Percentiles rank a stretch among this genome's conserved stretches.
Conservation (phyloP, 768 basidiomycete genomes). For the Cubamyces sp. region DNA sequence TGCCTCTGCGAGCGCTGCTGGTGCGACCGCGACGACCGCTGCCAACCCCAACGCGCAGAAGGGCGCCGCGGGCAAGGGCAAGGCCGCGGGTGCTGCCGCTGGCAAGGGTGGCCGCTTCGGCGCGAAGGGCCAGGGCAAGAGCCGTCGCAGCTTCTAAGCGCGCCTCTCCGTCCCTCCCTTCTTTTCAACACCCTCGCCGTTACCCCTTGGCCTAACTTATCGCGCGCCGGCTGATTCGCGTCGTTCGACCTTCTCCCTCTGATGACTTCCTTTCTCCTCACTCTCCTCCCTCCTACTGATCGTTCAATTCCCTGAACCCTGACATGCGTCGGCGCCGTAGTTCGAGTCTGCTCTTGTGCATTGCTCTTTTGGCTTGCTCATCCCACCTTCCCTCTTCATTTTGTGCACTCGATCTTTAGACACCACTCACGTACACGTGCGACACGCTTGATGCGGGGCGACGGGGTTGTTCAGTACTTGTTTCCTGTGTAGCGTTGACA, state of each 20-base stretch:
- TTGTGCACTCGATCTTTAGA: not conserved
- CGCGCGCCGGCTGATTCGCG: slow-evolving; percentile 10
- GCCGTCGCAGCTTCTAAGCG: slow-evolving; percentile 8
- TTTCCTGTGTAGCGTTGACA: not conserved
- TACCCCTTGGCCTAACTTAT: slow-evolving; percentile 2
- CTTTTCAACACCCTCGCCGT: not conserved
- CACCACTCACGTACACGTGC: not conserved
- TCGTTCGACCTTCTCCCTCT: slow-evolving; percentile 3
- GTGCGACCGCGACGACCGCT: slow-evolving; percentile 7
- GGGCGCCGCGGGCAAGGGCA: slow-evolving; percentile 10
- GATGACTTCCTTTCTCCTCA: not conserved
- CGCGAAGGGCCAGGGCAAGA: slow-evolving; percentile 10
- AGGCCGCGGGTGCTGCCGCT: not conserved
- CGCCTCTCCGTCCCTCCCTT: not conserved
- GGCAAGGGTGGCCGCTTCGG: slow-evolving; percentile 4
- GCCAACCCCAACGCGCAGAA: slow-evolving; percentile 1
- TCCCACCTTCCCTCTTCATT: not conserved
- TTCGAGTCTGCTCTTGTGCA: not conserved
- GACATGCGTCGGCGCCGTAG: not conserved
- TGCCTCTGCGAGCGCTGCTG: slow-evolving; percentile 26
- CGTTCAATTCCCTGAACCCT: not conserved
- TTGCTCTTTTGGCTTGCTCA: not conserved
- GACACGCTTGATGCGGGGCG: not conserved
- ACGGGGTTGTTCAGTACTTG: not conserved
- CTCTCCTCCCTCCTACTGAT: not conserved